Conservation (phyloP, 345 rosid genomes). For the Combretum micranthum region DNA sequence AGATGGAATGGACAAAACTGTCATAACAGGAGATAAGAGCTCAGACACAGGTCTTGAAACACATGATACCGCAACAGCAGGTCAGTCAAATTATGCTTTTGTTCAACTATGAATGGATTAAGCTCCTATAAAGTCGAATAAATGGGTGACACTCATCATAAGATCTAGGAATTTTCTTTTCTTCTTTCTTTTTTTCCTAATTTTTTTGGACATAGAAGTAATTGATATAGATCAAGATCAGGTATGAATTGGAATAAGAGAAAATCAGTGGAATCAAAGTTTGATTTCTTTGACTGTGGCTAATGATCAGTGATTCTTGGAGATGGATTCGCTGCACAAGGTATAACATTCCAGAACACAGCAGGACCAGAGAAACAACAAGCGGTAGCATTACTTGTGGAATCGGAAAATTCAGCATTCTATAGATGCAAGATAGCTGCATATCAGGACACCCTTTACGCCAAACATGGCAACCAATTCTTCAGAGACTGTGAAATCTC, state of each 20-base stretch:
- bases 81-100: constrained; percentile 17
- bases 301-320: constrained; percentile 46
- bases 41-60: constrained; percentile 33
- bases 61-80: constrained; percentile 54
- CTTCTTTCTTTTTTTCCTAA: too few species aligned
- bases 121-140: too few species aligned
- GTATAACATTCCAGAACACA: constrained; percentile 67
- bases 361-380: constrained; percentile 77
- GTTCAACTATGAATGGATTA: too few species aligned
- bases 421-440: constrained; percentile 69
- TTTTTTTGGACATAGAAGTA: too few species aligned
- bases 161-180: too few species aligned
- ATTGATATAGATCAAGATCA: too few species aligned
- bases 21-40: constrained; percentile 46
- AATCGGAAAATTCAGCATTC: constrained; percentile 58
- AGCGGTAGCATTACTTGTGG: constrained; percentile 64
- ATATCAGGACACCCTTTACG: constrained; percentile 69
- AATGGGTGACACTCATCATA: too few species aligned
- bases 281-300: constrained; percentile 4
- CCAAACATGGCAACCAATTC: constrained; percentile 65
- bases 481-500: constrained; percentile 73
- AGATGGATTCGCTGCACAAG: constrained; percentile 58
- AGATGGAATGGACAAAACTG: constrained; percentile 39
- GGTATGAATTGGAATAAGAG: too few species aligned
- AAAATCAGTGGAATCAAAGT: too few species aligned